phyloP scores from a whole-genome alignment of 1,284 basidiomycete genomes.

The Heliocybe sulcata region DNA sequence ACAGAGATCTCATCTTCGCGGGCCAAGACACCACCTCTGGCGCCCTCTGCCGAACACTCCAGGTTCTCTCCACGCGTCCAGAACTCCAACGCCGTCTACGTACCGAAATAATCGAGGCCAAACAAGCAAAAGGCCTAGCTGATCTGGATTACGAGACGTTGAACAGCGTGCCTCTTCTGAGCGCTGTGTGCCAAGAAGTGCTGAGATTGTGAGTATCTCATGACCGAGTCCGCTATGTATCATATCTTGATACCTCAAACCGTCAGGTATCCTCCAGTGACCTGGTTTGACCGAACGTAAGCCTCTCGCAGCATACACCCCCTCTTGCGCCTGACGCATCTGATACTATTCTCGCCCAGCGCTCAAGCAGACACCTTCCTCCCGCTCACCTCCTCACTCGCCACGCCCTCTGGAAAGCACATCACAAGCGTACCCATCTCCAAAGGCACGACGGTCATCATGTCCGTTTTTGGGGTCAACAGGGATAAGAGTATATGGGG shows the following conservation, averaged over 20 bases:
- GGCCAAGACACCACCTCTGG: slow-evolving; percentile 16
- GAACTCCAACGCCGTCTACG: slow-evolving; percentile 13
- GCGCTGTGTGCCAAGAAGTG: slow-evolving; percentile 14
- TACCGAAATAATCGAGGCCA: slow-evolving; percentile 12
- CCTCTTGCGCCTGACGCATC: neutral
- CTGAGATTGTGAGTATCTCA: slow-evolving; percentile 9
- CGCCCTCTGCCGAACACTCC: slow-evolving; percentile 13
- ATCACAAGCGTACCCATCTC: neutral
- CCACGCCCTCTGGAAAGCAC: neutral
- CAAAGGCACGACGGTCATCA: neutral
- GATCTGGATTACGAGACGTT: slow-evolving; percentile 12
- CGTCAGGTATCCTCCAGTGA: neutral
- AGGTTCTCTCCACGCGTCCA: slow-evolving; percentile 11
- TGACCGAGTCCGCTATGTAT: slow-evolving; percentile 1
- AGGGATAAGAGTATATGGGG: neutral
- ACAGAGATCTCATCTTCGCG: slow-evolving; percentile 11
- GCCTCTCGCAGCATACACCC: neutral
- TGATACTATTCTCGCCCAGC: neutral
- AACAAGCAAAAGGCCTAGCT: neutral
- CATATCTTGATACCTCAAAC: neutral
- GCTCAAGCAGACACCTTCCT: neutral
- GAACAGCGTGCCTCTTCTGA: slow-evolving; percentile 11
- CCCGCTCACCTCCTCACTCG: neutral
- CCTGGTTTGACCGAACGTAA: neutral
- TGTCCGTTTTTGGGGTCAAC: neutral